Evolutionary conservation across 2,329 filamentous ascomycete species (phyloP).

Genomic region (Macrophomina phaseolina): DNA sequence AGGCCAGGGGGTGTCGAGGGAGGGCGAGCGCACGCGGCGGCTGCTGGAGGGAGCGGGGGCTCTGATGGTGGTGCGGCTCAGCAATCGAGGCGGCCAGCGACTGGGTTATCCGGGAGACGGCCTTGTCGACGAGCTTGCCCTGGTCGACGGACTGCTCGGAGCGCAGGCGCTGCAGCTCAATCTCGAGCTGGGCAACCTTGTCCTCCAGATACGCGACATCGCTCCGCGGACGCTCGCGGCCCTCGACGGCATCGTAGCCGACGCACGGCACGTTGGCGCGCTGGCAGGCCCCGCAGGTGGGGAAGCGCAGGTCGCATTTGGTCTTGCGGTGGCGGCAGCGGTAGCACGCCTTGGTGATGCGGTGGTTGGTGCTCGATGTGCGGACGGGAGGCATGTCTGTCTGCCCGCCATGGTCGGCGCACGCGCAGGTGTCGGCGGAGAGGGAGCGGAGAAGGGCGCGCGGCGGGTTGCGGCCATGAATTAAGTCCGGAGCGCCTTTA

Average conservation of each 20-base stretch:
- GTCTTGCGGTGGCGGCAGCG: conserved; percentile 26
- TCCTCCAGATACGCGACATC: conserved; percentile 25
- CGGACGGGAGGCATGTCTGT: conserved; percentile 23
- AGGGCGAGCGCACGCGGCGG: not conserved
- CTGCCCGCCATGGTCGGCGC: not conserved
- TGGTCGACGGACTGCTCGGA: conserved; percentile 20
- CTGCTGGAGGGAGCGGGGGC: not conserved
- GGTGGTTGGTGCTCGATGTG: conserved; percentile 20
- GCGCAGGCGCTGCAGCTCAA: conserved; percentile 19
- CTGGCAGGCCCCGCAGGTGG: conserved; percentile 16
- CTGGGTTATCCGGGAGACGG: conserved; percentile 15
- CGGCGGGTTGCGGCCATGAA: too few species aligned
- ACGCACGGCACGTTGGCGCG: conserved; percentile 21
- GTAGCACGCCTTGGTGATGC: conserved; percentile 26
- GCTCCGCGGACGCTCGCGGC: conserved; percentile 25
- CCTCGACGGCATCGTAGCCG: conserved; percentile 26
- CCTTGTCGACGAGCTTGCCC: conserved; percentile 4
- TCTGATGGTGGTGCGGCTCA: not conserved
- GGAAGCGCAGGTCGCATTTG: conserved; percentile 24
- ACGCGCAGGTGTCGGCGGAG: not conserved
- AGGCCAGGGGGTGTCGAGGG: not conserved
- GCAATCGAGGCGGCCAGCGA: conserved; percentile 12
- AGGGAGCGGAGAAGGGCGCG: not conserved
- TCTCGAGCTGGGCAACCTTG: conserved; percentile 25
- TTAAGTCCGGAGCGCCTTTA: too few species aligned